Evolutionary conservation across 2,329 filamentous ascomycete species (phyloP).

Genomic region (Microascus cirrosus): DNA sequence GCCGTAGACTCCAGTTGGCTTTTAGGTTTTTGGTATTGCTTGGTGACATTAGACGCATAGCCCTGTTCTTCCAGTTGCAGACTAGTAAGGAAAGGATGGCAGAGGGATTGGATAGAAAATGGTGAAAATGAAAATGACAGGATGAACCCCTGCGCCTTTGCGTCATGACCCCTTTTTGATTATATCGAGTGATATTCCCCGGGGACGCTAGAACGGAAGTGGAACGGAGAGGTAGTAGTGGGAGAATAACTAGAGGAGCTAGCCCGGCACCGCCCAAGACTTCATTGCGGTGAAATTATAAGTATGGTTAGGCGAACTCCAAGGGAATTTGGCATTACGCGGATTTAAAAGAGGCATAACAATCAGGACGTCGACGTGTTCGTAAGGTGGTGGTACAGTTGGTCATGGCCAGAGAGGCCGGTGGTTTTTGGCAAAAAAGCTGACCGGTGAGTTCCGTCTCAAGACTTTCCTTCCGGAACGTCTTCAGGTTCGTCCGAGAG

Average conservation of each 20-base stretch:
- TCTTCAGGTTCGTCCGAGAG: not conserved
- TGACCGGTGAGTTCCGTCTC: not conserved
- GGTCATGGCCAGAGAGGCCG: not conserved
- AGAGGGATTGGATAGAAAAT: not conserved
- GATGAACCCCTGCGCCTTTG: not conserved
- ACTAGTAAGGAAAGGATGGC: not conserved
- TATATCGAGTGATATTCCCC: not conserved
- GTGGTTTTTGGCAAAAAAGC: not conserved
- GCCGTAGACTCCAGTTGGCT: not conserved
- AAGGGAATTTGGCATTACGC: not conserved
- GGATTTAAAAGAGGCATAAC: not conserved
- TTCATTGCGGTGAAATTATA: not conserved
- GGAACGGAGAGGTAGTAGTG: not conserved
- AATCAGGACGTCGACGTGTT: not conserved
- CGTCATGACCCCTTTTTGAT: not conserved
- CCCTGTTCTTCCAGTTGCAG: not conserved
- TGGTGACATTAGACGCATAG: not conserved
- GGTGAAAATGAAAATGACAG: not conserved
- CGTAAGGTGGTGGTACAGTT: slow-evolving; percentile 3
- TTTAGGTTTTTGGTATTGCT: not conserved
- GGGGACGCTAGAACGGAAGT: not conserved
- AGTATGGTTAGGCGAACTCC: not conserved
- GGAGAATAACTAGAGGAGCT: not conserved
- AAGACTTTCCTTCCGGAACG: not conserved
- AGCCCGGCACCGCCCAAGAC: not conserved